Conservation (phyloP, 331 rosid genomes). For the Malus hybrid region DNA sequence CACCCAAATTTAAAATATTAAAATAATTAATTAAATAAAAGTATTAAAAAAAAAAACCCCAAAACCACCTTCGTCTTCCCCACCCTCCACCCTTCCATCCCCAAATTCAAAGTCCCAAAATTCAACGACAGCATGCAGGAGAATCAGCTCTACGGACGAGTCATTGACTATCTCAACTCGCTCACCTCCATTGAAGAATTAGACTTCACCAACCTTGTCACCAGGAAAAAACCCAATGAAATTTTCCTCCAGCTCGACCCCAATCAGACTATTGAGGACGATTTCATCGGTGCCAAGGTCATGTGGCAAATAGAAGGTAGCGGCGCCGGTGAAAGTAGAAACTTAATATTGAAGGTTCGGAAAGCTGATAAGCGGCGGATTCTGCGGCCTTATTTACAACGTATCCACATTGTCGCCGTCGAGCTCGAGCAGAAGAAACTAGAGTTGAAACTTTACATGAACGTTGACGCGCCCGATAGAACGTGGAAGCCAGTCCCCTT, state of each 20-base stretch:
- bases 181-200: slow-evolving; percentile 65
- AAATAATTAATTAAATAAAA: too few relatives aligned
- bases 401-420: slow-evolving; percentile 52
- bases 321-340: not conserved
- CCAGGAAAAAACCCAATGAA: slow-evolving; percentile 52
- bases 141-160: slow-evolving; percentile 50
- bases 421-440: slow-evolving; percentile 38
- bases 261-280: slow-evolving; percentile 48
- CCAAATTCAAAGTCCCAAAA: slow-evolving; percentile 60
- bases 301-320: slow-evolving; percentile 36
- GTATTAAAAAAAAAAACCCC: too few relatives aligned
- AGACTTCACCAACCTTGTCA: slow-evolving; percentile 62
- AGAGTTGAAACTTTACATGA: slow-evolving; percentile 47
- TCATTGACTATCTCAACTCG: slow-evolving; percentile 61
- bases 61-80: too few relatives aligned
- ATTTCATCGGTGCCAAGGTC: slow-evolving; percentile 58
- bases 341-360: not conserved
- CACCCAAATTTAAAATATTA: too few relatives aligned
- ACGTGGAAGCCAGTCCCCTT: slow-evolving; percentile 67
- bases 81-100: too few relatives aligned
- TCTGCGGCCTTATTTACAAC: too few relatives aligned
- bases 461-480: not conserved
- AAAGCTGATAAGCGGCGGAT: too few relatives aligned
- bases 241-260: slow-evolving; percentile 59
- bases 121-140: slow-evolving; percentile 44